Base-by-base conservation (phyloP, 2,329 filamentous ascomycete genomes). In the Ceratocystis eucalypticola region DNA sequence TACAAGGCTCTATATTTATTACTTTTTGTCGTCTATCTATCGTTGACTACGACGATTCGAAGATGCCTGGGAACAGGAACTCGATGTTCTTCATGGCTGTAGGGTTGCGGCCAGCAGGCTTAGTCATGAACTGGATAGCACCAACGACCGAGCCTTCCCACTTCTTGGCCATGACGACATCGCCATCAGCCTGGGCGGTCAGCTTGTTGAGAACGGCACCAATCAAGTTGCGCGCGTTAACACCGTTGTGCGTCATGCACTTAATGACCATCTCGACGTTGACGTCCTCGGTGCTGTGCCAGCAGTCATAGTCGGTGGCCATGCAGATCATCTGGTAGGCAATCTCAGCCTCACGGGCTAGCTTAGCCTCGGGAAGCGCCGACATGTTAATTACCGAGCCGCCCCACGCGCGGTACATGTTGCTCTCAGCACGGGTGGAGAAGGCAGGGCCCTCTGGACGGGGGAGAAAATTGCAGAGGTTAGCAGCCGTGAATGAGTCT, bases 271-370 rank as follows among this genome's bases (percentile, higher is more conserved):
- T 96, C 76, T 92, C 89, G 25, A 99, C 94, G 69, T 91, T 92
- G 69, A 99, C 94, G 70, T 89, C 89, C 67, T 85, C 88, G 62
- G 83, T 83, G 22, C 83, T 85, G 74, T 92, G 88, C 94, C 94
- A 99, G 84, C 93, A 97, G 80, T 99, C 94, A 76, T 99, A 99
- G 80, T 99, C 94, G 33, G 94, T 99, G 44, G 91, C 90, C 94
- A 99, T 99, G 81, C 93, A 96, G 73, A 99, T 96, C 84, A 96
- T 95, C 79, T 96, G 91, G 77, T 97, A 97, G 45, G 88, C 88
- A 71, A 99, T 88, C 80, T 99, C 94, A 28, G 94, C 94, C 79
- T 99, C 94, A 65, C 90, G 87, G 8, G 94, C 94, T 22, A 99
- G 86, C 81, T 99, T 99, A 62, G 93, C 89, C 79, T 99, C 94